These are phyloP conservation scores for Didymella glomerata DNA, from an alignment of 2,329 filamentous ascomycete species.

Conservation along the genomic window DNA sequence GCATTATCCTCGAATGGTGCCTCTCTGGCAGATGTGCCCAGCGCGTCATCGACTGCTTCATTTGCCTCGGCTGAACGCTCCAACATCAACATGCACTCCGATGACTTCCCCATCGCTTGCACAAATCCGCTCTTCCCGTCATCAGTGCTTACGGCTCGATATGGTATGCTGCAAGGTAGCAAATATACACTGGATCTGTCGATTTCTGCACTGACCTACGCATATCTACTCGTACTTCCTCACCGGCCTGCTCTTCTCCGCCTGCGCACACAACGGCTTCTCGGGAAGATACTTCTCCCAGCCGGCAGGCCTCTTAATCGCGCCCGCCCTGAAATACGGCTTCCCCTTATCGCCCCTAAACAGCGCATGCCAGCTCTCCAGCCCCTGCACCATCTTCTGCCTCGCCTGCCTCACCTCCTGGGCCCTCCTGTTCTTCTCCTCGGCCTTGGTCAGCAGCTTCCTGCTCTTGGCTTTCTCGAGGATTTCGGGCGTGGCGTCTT, in stretches of 20 bases:
- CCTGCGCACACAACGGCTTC: conserved; percentile 74
- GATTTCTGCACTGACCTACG: neutral
- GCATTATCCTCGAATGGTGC: neutral
- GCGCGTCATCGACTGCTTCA: neutral
- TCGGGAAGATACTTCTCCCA: conserved; percentile 66
- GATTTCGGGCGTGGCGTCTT: conserved; percentile 32
- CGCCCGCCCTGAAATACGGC: conserved; percentile 84
- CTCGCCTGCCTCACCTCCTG: conserved; percentile 72
- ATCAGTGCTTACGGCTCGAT: neutral
- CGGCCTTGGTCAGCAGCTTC: conserved; percentile 34
- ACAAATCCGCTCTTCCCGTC: neutral
- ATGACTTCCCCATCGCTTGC: neutral
- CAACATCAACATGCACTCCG: neutral
- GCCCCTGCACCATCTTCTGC: conserved; percentile 69
- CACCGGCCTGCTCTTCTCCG: conserved; percentile 71
- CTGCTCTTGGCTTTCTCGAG: conserved; percentile 39
- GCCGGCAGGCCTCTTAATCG: conserved; percentile 69
- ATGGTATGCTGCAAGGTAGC: neutral
- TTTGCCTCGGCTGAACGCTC: neutral
- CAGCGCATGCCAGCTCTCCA: conserved; percentile 85
- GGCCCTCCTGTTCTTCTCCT: conserved; percentile 63
- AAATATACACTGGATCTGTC: neutral
- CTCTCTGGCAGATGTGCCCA: neutral
- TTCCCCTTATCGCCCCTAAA: conserved; percentile 73
- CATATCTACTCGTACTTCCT: conserved; percentile 44